Evolutionary conservation across 129 eudicot genomes (phyloP).

Genomic region (Silybum marianum): DNA sequence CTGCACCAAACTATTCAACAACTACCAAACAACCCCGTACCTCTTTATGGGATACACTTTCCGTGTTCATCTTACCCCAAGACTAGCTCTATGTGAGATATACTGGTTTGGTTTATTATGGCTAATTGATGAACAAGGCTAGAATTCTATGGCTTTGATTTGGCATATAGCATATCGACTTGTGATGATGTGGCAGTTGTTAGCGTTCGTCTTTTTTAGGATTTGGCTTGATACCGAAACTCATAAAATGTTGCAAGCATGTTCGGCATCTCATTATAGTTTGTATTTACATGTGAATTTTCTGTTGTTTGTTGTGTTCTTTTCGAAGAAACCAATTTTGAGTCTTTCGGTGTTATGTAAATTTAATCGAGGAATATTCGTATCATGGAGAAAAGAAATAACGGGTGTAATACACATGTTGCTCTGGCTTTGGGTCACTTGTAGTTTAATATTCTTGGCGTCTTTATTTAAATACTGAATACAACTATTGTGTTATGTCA

Average conservation of each 20-base stretch:
- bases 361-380: slow-evolving; percentile 6
- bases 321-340: slow-evolving; percentile 21
- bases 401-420: not conserved
- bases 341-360: not conserved
- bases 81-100: not conserved
- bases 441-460: not conserved
- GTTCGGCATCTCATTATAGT: slow-evolving; percentile 6
- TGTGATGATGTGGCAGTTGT: slow-evolving; percentile 1
- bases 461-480: not conserved
- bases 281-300: slow-evolving; percentile 11
- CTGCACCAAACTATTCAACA: too few species aligned
- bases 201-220: slow-evolving; percentile 2
- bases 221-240: slow-evolving; percentile 4
- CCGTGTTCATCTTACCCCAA: not conserved
- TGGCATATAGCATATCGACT: not conserved
- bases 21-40: too few species aligned
- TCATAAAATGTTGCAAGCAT: not conserved
- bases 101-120: not conserved
- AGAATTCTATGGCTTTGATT: not conserved
- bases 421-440: not conserved
- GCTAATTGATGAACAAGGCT: not conserved
- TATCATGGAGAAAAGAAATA: not conserved
- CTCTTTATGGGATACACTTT: not conserved
- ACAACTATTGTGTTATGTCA: not conserved
- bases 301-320: slow-evolving; percentile 17